These are phyloP conservation scores for Phyllosticta citribraziliensis DNA, from an alignment of 2,329 filamentous ascomycete genomes.

Conservation along the genomic window DNA sequence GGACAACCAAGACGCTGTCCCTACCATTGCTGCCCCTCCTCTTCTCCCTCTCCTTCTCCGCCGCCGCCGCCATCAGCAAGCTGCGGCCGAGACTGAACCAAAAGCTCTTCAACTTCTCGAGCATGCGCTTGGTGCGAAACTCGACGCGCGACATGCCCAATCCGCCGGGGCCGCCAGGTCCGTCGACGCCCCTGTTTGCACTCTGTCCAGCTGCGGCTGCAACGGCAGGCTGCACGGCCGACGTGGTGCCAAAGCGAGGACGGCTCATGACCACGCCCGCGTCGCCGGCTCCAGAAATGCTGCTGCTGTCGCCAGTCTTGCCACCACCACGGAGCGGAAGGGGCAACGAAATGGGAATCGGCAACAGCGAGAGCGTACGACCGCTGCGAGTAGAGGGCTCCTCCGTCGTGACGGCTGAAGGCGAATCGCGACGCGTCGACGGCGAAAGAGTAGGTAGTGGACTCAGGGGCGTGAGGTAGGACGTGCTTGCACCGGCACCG, in stretches of 20 bases:
- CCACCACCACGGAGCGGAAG: background rate
- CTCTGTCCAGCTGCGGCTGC: constrained; percentile 12
- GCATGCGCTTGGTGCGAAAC: constrained; percentile 30
- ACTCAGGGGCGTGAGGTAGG: background rate
- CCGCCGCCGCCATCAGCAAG: background rate
- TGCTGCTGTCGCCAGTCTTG: background rate
- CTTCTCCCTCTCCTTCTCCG: background rate
- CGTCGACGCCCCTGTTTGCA: background rate
- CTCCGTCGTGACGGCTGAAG: background rate
- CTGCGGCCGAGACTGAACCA: constrained; percentile 16
- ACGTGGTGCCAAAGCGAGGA: background rate
- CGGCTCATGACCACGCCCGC: background rate
- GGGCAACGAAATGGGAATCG: background rate
- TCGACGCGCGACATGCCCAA: constrained; percentile 28
- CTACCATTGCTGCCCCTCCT: background rate
- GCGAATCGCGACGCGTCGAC: background rate
- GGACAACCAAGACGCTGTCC: background rate
- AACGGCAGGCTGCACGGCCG: constrained; percentile 12
- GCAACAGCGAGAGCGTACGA: background rate
- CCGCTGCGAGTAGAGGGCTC: background rate
- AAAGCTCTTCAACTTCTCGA: constrained; percentile 27
- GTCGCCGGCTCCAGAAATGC: background rate
- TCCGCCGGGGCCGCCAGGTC: background rate
- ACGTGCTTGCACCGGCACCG: constrained; percentile 13
- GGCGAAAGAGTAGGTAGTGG: background rate